Base-by-base conservation (phyloP, 1,139 yeast genomes). In the Nematodospora anomalae region DNA sequence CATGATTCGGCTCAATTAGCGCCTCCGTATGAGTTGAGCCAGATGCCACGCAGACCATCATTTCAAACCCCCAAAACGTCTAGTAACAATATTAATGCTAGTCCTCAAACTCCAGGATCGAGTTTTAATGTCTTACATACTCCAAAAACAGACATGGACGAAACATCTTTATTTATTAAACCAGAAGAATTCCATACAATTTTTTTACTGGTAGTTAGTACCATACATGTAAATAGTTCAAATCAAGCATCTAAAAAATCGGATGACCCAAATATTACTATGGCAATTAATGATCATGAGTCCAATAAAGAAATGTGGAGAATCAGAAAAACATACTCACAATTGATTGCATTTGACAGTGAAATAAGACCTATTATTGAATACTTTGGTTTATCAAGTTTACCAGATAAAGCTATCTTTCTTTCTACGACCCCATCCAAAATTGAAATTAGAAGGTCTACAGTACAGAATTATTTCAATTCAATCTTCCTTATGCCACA, bases 251-350 rank as follows among this genome's bases (percentile, higher is more conserved):
- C 55, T 32, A 64, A 60, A 35, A 62, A 64, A 45, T 42, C 68
- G 2, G 85, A 78, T 28, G 86, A 80, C 27, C 79, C 83, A 6
- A 63, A 67, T 15, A 71, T 82, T n/a, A 69, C 85, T 1, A 64
- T 87, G 32, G 73, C 81, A 2, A 74, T 83, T 3, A 64, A 71
- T 22, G 92, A 85, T 51, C 67, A 79, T 21, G 76, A 65, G 7
- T 62, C 81, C 1, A 68, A 64, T 21, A 80, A 80, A 47, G 87
- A 80, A 51, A 74, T 84, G 71, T 87, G 94, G 85, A 71, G 80
- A 46, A 73, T 84, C 36, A 62, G 80, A 20, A 87, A 88, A 51
- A 65, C 80, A 3, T 70, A 75, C 38, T 61, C 71, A 1, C 83
- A 82, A 48, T 58, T 87, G 18, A 45, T 61, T 6, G 67, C 70